Evolutionary conservation across 768 basidiomycete genomes (phyloP), one percentile per base, ranked within the genome.

Genomic region (Daedaleopsis sinensis): DNA sequence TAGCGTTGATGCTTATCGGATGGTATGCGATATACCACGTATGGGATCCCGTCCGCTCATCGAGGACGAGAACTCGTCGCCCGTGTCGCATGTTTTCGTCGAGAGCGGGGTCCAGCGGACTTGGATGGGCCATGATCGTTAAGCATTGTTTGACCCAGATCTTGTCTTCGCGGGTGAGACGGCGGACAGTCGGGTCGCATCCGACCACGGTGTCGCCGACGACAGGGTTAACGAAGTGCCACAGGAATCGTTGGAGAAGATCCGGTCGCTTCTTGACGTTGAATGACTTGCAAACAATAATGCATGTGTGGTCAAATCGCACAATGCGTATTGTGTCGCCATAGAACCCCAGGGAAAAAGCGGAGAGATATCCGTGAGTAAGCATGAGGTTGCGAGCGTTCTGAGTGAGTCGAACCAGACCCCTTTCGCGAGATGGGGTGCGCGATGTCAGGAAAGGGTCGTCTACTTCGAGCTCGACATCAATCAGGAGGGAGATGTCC

Each of bases 331-430:
- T 11, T 10, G 15, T 52, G 38, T 24, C 21, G 13, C 59, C 63
- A 36, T 64, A 64, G 18, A 64, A 38, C 6, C 63, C 63, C n/a
- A 64, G 27, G 16, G 47, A 39, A 35, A 58, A 64, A 6, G 52
- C 39, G n/a, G 15, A 19, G 23, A 64, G 56, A 19, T 47, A 32
- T 1, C 55, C 52, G 38, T 60, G 58, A 3, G 58, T 55, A 35
- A 57, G 43, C 42, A 64, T 13, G 15, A 64, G 52, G 38, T 58
- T 61, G 1, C 59, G 55, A 4, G 59, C 63, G 47, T 39, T 58
- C 23, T 51, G 5, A 61, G 47, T 42, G 5, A 42, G 3, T 2
- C 18, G 39, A 11, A 42, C 39, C 3, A 13, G 39, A 42, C 10
- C 39, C 2, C 10, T 3, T 10, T 42, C 18, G 3, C 18, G 13